Conservation (phyloP, 805 yeast species). For the Zygosaccharomyces pseudorouxii region DNA sequence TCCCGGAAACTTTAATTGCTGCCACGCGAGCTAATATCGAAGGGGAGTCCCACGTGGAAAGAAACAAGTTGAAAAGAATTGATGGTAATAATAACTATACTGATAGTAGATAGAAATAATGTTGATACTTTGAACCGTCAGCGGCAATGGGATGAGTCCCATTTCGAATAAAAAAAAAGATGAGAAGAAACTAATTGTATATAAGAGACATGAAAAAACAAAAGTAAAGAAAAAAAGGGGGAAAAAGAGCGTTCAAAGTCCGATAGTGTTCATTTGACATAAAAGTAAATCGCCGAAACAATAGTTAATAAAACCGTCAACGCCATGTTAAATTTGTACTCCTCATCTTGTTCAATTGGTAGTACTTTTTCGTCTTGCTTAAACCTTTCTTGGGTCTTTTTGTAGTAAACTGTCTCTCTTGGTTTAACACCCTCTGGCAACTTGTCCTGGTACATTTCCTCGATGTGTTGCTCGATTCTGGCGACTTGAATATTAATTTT, state of each 20-base stretch:
- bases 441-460: constrained; percentile 62
- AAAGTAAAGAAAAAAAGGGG: too few relatives aligned
- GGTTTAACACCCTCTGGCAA: constrained; percentile 52
- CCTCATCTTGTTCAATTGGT: constrained; percentile 25
- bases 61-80: not conserved
- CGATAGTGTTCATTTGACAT: constrained; percentile 1
- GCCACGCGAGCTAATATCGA: not conserved
- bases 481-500: constrained; percentile 82
- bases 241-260: not conserved
- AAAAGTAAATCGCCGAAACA: constrained; percentile 16
- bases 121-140: not conserved
- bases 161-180: not conserved
- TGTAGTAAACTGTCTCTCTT: constrained; percentile 35
- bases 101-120: not conserved
- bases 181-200: not conserved
- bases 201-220: not conserved
- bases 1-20: not conserved
- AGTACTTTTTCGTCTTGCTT: constrained; percentile 36
- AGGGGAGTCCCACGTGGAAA: constrained; percentile 3
- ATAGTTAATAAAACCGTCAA: constrained; percentile 21
- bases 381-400: constrained; percentile 43
- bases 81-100: too few relatives aligned
- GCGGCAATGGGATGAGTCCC: not conserved
- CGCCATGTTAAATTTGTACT: constrained; percentile 26
- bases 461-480: constrained; percentile 83